Conservation (phyloP, 1,139 yeast genomes). For the Blastobotrys petasosporus region DNA sequence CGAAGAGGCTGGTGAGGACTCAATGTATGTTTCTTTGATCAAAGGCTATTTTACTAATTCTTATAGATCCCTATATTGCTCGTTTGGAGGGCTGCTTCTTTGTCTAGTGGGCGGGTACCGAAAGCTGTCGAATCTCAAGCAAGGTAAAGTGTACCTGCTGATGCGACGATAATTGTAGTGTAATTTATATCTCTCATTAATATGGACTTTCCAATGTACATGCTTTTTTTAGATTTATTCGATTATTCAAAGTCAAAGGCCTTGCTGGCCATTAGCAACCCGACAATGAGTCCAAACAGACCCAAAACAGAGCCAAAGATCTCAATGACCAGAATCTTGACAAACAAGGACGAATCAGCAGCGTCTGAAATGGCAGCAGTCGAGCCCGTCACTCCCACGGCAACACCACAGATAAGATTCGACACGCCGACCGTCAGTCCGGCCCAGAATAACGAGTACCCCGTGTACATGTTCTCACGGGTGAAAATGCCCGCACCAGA, state of each 20-base stretch:
- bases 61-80: constrained; percentile 78
- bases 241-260: constrained; percentile 63
- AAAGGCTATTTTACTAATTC: too few species aligned
- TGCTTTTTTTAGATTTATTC: neutral
- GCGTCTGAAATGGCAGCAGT: constrained; percentile 98
- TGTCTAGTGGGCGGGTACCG: constrained; percentile 95
- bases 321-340: constrained; percentile 92
- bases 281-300: constrained; percentile 82
- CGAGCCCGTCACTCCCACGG: constrained; percentile 96
- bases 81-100: constrained; percentile 92
- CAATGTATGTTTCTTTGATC: too few species aligned
- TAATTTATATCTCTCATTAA: neutral
- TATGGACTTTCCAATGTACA: too few species aligned
- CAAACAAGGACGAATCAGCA: constrained; percentile 91
- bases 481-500: constrained; percentile 58
- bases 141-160: constrained; percentile 86
- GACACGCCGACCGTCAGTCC: constrained; percentile 93
- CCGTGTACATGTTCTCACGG: constrained; percentile 87
- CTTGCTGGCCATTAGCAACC: constrained; percentile 93
- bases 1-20: constrained; percentile 73
- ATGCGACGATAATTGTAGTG: constrained; percentile 52
- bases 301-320: constrained; percentile 97
- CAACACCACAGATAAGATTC: constrained; percentile 92
- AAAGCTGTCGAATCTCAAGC: constrained; percentile 80
- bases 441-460: constrained; percentile 93